Evolutionary conservation across 129 eudicot genomes (phyloP).

Genomic region (Artemisia argyi): DNA sequence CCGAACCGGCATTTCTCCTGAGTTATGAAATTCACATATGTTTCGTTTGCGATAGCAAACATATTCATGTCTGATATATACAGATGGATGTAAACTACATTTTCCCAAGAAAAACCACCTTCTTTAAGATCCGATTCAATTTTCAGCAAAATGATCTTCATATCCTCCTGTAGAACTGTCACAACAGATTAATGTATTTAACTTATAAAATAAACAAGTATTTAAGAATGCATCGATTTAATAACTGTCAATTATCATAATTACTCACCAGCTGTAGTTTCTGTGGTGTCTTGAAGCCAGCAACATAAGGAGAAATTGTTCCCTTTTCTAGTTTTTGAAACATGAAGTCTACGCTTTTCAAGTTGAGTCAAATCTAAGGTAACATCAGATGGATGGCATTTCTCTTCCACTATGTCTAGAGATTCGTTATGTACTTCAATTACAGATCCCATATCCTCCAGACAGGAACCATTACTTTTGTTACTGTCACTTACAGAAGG

Average conservation of each 20-base stretch:
- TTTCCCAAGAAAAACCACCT: slow-evolving; percentile 67
- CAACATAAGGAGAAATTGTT: slow-evolving; percentile 66
- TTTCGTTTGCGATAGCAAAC: slow-evolving; percentile 78
- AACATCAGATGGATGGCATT: slow-evolving; percentile 19
- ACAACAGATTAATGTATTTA: slow-evolving; percentile 4
- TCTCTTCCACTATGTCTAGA: slow-evolving; percentile 31
- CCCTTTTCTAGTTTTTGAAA: slow-evolving; percentile 50
- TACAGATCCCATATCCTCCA: slow-evolving; percentile 50
- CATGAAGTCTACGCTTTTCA: slow-evolving; percentile 31
- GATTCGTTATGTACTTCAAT: slow-evolving; percentile 68
- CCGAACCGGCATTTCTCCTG: slow-evolving; percentile 89
- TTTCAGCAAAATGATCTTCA: slow-evolving; percentile 54
- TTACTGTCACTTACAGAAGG: slow-evolving; percentile 29
- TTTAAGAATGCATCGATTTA: background rate
- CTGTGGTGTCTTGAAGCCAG: slow-evolving; percentile 56
- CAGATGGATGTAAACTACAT: slow-evolving; percentile 85
- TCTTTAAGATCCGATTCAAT: slow-evolving; percentile 56
- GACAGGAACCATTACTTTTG: slow-evolving; percentile 34
- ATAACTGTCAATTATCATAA: slow-evolving; percentile 1
- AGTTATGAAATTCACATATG: slow-evolving; percentile 75
- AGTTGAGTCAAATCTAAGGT: slow-evolving; percentile 21
- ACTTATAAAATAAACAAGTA: background rate
- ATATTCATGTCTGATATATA: slow-evolving; percentile 80
- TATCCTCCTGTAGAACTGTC: slow-evolving; percentile 67
- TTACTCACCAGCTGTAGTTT: slow-evolving; percentile 51